Conservation (phyloP, 78 protist genomes). For the Polysphondylium violaceum region DNA sequence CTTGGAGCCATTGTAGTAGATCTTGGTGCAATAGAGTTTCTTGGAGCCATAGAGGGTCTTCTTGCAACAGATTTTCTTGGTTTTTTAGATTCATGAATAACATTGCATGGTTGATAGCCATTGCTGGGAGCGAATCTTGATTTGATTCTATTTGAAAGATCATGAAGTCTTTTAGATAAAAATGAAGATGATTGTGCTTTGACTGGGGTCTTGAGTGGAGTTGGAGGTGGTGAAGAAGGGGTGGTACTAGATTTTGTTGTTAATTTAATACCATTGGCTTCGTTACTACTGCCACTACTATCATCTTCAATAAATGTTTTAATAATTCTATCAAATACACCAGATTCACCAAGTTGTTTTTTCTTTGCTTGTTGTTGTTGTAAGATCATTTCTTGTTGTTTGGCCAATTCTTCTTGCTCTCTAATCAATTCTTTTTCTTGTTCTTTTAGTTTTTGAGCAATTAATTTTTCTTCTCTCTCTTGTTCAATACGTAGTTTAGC, state of each 20-base stretch:
- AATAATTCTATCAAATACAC: constrained; percentile 37
- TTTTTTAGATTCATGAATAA: constrained; percentile 24
- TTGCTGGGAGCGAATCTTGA: neutral
- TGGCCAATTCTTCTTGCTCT: too few species aligned
- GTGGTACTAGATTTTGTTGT: neutral
- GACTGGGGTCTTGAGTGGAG: constrained; percentile 7
- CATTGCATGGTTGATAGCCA: constrained; percentile 75
- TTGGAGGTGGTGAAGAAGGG: neutral
- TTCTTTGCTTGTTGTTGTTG: too few species aligned
- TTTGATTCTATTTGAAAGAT: constrained; percentile 36
- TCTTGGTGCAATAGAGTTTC: constrained; percentile 13
- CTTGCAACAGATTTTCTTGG: constrained; percentile 51
- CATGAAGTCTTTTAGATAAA: constrained; percentile 40
- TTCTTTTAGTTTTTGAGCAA: too few species aligned
- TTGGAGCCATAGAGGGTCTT: constrained; percentile 23
- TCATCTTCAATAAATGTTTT: constrained; percentile 3
- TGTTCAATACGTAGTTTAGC: too few species aligned
- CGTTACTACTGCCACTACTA: neutral
- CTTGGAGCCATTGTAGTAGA: constrained; percentile 42
- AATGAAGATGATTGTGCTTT: neutral
- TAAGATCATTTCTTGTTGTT: too few species aligned
- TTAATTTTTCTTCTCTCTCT: too few species aligned
- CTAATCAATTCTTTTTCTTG: too few species aligned
- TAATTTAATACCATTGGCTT: neutral
- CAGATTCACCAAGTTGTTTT: neutral